A percentile compares a stretch with the other conserved stretches of the same genome.
phyloP scores from a whole-genome alignment of 2,329 filamentous ascomycete species.

The Penicillium palitans region DNA sequence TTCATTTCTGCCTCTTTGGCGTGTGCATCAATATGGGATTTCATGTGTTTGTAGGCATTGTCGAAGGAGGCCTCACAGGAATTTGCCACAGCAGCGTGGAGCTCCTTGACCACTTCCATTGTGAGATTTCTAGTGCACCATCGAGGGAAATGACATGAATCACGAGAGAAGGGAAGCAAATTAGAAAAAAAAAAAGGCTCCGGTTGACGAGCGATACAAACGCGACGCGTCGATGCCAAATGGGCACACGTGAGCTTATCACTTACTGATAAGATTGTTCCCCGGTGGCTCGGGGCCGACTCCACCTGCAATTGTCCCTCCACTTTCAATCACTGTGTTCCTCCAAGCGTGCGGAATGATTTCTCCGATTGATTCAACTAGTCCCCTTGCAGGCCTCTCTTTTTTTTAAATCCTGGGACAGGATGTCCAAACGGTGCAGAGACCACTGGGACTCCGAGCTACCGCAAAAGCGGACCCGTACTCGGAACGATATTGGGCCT shows the following conservation, averaged over 20 bases:
- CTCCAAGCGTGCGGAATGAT: background rate
- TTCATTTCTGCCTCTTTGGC: slow-evolving; percentile 26
- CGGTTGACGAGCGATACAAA: background rate
- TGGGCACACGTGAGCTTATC: slow-evolving; percentile 11
- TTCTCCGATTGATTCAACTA: background rate
- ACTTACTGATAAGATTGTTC: background rate
- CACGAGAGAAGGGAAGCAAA: background rate
- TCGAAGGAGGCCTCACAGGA: slow-evolving; percentile 31
- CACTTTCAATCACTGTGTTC: background rate
- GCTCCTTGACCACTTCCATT: slow-evolving; percentile 35
- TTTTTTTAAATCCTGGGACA: slow-evolving; percentile 3
- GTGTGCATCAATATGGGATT: slow-evolving; percentile 27
- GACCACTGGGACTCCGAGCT: slow-evolving; percentile 15
- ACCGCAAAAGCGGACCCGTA: slow-evolving; percentile 49
- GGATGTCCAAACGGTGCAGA: slow-evolving; percentile 39
- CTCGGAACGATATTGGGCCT: slow-evolving; percentile 17
- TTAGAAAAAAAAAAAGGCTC: background rate
- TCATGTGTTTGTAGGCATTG: slow-evolving; percentile 29
- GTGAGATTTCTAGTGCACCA: background rate
- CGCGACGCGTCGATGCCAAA: slow-evolving; percentile 15
- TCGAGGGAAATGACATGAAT: background rate
- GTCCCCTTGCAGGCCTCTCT: background rate
- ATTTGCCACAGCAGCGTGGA: slow-evolving; percentile 33
- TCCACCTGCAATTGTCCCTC: background rate
- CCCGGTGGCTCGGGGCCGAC: background rate